Conservation (phyloP, 2,329 filamentous ascomycete species). For the Camillea tinctor region DNA sequence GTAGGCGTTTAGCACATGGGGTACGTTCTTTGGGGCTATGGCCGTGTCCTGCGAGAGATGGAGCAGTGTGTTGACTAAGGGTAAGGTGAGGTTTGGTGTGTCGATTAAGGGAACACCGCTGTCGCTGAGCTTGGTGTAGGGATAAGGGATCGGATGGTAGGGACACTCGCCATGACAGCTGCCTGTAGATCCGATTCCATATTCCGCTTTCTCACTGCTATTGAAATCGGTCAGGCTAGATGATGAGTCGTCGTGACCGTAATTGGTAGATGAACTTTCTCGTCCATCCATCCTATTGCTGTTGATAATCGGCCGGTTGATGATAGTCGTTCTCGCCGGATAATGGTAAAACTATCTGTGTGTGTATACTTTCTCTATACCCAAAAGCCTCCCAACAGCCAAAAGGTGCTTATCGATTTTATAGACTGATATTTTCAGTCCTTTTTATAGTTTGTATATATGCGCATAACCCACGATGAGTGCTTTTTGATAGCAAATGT, state of each 20-base stretch:
- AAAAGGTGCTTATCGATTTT: not conserved
- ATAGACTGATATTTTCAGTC: not conserved
- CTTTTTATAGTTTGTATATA: not conserved
- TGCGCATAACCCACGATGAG: not conserved
- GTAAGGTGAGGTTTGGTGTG: not conserved
- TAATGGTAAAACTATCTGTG: not conserved
- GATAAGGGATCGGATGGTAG: not conserved
- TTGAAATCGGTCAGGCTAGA: too few species aligned
- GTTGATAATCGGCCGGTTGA: not conserved
- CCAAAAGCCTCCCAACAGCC: not conserved
- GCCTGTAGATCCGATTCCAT: too few species aligned
- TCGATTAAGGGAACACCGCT: not conserved
- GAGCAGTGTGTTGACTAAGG: not conserved
- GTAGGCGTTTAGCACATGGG: slow-evolving; percentile 1
- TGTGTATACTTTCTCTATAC: not conserved
- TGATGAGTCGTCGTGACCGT: not conserved
- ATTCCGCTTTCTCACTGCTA: too few species aligned
- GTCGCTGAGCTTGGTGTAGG: not conserved
- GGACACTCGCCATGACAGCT: too few species aligned
- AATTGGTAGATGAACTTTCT: too few species aligned
- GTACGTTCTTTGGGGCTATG: not conserved
- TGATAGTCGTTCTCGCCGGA: not conserved
- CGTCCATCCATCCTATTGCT: too few species aligned
- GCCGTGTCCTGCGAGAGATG: not conserved
- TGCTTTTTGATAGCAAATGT: not conserved